Percentiles rank a stretch among this genome's conserved stretches.
Evolutionary conservation across 768 basidiomycete species (phyloP).

Genomic region (Suillus plorans): DNA sequence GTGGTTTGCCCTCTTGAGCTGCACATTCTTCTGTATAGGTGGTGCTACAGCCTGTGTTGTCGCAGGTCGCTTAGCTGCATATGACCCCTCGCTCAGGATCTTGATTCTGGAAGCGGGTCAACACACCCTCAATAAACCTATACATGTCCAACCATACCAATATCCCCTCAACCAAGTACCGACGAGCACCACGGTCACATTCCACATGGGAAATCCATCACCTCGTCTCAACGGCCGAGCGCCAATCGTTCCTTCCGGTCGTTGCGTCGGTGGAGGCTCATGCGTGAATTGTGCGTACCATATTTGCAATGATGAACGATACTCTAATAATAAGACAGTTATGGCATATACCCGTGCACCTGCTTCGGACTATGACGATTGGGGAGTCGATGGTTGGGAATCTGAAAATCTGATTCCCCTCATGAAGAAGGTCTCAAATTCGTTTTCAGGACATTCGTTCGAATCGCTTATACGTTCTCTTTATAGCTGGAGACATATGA

Average conservation of each 20-base stretch:
- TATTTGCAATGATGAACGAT: neutral
- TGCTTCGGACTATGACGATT: conserved; percentile 52
- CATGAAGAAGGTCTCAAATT: conserved; percentile 20
- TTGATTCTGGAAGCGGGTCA: conserved; percentile 32
- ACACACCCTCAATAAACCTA: conserved; percentile 19
- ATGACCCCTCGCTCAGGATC: conserved; percentile 25
- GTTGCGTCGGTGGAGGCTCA: conserved; percentile 33
- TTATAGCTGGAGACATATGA: conserved; percentile 24
- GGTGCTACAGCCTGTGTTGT: conserved; percentile 36
- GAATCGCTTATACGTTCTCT: neutral
- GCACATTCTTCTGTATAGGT: conserved; percentile 18
- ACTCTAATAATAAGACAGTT: conserved; percentile 18
- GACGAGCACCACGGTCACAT: conserved; percentile 18
- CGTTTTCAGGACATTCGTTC: neutral
- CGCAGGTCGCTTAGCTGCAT: conserved; percentile 29
- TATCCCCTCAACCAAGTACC: conserved; percentile 16
- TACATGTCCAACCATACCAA: conserved; percentile 23
- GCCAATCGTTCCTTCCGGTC: conserved; percentile 21
- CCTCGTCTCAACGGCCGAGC: conserved; percentile 15
- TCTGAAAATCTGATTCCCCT: conserved; percentile 26
- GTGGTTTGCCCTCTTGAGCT: neutral
- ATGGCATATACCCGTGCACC: conserved; percentile 58
- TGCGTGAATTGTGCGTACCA: conserved; percentile 48
- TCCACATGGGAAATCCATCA: conserved; percentile 17
- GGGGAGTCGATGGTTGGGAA: conserved; percentile 27